Evolutionary conservation across 495 filamentous ascomycete species (phyloP), one percentile per base, ranked within the genome.

Genomic region (Trichoderma gamsii): DNA sequence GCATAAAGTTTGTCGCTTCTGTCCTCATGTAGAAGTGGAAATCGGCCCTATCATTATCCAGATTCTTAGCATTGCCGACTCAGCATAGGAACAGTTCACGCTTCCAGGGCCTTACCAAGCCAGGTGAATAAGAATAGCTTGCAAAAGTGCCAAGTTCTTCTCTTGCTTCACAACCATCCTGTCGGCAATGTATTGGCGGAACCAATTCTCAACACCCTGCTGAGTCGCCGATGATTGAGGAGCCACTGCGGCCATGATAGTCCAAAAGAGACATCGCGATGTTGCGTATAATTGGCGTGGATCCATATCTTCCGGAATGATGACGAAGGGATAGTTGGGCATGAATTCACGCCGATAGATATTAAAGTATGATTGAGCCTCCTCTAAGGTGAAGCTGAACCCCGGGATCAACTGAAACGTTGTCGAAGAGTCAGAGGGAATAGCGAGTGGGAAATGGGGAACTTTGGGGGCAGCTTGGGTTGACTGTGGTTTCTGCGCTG

Each of bases 291-390:
- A 65, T 3, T 72, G 66, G 18, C 52, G 35, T 0, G 72, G 70
- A 8, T 72, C 63, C 4, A 67, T 64, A 15, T 68, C 27, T 2
- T 35, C 32, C 11, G 61, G 29, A 8, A 76, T 56, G 4, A 71
- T 68, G 21, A 75, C 72, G 52, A 76, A 76, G 2, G 75, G 75
- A 41, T 70, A 75, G 29, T 66, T 51, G 16, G 73, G 71, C n/a
- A 66, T 66, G 25, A 68, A 72, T 7, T 68, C 63, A 3, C 68
- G 41, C 12, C 72, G 69, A 46, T 75, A 76, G 15, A 70, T n/a
- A 18, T 72, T 35, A 8, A 74, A 52, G 23, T 64, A 56, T 0
- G 44, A 41, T 2, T 71, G 65, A 9, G 69, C 73, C 38, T 76
- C 70, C 12, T 67, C 15, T 27, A 69, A 38, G 11, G 69, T 61